A percentile compares a stretch with the other conserved stretches of the same genome.
Conservation (phyloP, 2,329 filamentous ascomycete species). For the Chaetomium globosum region DNA sequence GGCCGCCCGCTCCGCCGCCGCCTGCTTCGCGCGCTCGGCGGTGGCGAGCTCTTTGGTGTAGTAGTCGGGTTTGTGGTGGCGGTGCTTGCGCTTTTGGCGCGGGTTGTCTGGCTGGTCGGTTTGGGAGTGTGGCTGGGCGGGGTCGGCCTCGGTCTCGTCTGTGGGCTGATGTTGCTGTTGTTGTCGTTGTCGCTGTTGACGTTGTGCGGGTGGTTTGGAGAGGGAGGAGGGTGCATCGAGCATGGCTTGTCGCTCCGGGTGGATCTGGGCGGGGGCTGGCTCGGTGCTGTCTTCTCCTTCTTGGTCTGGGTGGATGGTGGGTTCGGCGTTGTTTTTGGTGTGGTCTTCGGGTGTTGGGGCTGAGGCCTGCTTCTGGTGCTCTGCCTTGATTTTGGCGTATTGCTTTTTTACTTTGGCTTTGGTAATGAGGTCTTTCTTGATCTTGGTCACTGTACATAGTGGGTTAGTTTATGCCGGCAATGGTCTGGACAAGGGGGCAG, state of each 20-base stretch:
- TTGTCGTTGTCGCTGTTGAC: background rate
- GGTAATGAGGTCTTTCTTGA: conserved; percentile 85
- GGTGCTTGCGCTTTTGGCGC: conserved; percentile 28
- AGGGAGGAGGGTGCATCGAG: conserved; percentile 37
- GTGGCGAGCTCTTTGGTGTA: conserved; percentile 65
- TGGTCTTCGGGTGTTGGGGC: conserved; percentile 31
- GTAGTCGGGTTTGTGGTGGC: conserved; percentile 54
- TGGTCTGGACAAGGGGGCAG: conserved; percentile 11
- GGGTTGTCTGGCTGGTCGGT: conserved; percentile 11
- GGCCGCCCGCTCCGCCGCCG: conserved; percentile 48
- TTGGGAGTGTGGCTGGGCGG: conserved; percentile 32
- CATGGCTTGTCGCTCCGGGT: conserved; percentile 49
- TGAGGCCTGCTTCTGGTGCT: conserved; percentile 40
- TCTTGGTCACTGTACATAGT: conserved; percentile 50
- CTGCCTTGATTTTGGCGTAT: conserved; percentile 80
- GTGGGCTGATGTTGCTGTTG: conserved; percentile 28
- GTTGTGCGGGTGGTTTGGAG: conserved; percentile 31
- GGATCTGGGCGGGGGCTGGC: conserved; percentile 38
- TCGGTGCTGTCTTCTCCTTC: background rate
- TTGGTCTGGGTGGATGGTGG: background rate
- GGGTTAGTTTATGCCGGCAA: conserved; percentile 18
- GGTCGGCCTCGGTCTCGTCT: background rate
- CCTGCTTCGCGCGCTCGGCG: conserved; percentile 49
- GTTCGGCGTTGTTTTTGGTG: background rate
- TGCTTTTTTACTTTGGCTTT: conserved; percentile 92